phyloP scores from a whole-genome alignment of 371 early-diverging fungal species.

The Mucor indicus region DNA sequence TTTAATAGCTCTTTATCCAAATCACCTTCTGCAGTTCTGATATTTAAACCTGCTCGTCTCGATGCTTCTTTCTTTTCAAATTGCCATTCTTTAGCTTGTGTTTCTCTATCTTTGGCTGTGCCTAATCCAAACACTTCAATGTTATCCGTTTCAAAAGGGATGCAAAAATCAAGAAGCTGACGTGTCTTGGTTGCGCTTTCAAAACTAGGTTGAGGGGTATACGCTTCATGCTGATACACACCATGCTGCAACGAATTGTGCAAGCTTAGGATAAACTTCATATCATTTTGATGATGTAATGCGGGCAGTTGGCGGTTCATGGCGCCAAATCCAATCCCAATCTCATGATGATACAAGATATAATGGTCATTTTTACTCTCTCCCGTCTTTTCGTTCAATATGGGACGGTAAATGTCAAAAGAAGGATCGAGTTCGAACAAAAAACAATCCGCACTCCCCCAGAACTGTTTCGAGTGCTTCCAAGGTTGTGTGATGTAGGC shows the following conservation, averaged over 20 bases:
- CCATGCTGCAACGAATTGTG: constrained; percentile 52
- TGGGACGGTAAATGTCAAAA: constrained; percentile 51
- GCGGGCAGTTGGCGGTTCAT: constrained; percentile 6
- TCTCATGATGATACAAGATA: constrained; percentile 50
- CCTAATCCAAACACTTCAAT: constrained; percentile 66
- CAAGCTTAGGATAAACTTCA: constrained; percentile 24
- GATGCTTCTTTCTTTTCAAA: constrained; percentile 59
- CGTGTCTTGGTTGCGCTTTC: constrained; percentile 9
- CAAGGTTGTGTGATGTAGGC: constrained; percentile 59
- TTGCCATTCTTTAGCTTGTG: constrained; percentile 52
- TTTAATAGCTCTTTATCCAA: constrained; percentile 45
- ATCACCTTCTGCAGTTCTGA: constrained; percentile 40
- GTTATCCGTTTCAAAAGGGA: constrained; percentile 48
- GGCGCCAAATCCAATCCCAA: constrained; percentile 63
- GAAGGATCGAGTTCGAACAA: constrained; percentile 57
- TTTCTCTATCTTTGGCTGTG: constrained; percentile 30
- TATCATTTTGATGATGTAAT: not conserved
- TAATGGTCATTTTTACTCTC: constrained; percentile 32
- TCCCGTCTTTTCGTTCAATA: not conserved
- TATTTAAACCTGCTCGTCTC: constrained; percentile 40
- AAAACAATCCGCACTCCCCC: constrained; percentile 51
- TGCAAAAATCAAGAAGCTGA: constrained; percentile 7
- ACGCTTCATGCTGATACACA: constrained; percentile 39
- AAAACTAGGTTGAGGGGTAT: constrained; percentile 33
- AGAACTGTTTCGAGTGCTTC: constrained; percentile 53